Percentiles rank a stretch among this genome's conserved stretches.
These are phyloP conservation scores for Puya raimondii DNA, from an alignment of 176 grass and related monocot species.

Conservation along the genomic window DNA sequence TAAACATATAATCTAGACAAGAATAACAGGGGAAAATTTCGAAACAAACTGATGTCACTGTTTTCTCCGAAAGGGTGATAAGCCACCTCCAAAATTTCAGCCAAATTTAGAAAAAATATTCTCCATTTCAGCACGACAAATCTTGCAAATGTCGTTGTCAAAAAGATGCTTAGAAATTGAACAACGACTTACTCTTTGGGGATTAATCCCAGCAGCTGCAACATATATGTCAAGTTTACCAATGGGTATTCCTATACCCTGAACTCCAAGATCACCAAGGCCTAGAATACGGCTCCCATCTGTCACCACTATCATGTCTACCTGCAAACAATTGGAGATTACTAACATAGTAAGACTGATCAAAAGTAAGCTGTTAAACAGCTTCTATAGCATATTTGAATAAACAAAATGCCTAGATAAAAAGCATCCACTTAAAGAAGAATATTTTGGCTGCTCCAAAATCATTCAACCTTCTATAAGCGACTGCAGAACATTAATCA, in stretches of 20 bases:
- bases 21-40: neutral
- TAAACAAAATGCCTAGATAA: neutral
- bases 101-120: neutral
- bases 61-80: neutral
- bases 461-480: neutral
- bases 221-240: constrained; percentile 99
- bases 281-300: constrained; percentile 95
- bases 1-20: neutral
- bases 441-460: neutral
- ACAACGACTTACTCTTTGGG: constrained; percentile 55
- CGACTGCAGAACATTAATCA: neutral
- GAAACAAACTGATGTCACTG: neutral
- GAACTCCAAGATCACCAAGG: constrained; percentile 97
- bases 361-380: neutral
- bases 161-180: neutral
- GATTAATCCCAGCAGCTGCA: constrained; percentile 94
- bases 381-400: neutral
- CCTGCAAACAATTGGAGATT: constrained; percentile 29
- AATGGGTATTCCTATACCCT: constrained; percentile 97
- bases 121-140: neutral
- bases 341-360: neutral
- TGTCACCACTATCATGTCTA: constrained; percentile 93
- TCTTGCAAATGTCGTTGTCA: neutral
- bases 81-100: neutral
- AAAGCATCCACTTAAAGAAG: neutral